Evolutionary conservation across 441 rosid species (phyloP).

Genomic region (Brassica balearica): DNA sequence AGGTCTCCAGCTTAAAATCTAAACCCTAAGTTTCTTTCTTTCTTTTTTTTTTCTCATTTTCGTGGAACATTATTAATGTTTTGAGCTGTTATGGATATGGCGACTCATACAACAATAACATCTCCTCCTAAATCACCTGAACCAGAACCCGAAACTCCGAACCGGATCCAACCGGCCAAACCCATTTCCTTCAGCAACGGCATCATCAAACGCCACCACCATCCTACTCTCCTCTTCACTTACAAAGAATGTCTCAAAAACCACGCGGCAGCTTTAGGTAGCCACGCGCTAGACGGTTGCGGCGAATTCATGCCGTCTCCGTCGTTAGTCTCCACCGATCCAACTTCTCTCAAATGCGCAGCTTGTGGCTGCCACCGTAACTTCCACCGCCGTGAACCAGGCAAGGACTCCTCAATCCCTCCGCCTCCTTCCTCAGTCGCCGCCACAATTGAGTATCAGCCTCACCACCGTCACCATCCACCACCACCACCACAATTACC

Average conservation of each 20-base stretch:
- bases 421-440: slow-evolving; percentile 33
- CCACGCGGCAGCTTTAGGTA: slow-evolving; percentile 81
- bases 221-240: slow-evolving; percentile 39
- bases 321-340: slow-evolving; percentile 63
- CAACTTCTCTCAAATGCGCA: slow-evolving; percentile 84
- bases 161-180: slow-evolving; percentile 66
- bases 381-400: slow-evolving; percentile 95
- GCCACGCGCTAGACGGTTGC: slow-evolving; percentile 90
- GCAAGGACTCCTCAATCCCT: slow-evolving; percentile 37
- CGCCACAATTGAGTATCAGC: slow-evolving; percentile 60
- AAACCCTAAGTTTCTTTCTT: slow-evolving; percentile 20
- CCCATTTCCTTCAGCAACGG: slow-evolving; percentile 72
- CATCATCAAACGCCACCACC: slow-evolving; percentile 69
- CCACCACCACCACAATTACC: slow-evolving; percentile 47
- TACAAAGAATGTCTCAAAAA: slow-evolving; percentile 86
- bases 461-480: slow-evolving; percentile 64
- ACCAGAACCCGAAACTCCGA: slow-evolving; percentile 60
- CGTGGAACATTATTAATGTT: slow-evolving; percentile 7
- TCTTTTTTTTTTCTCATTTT: not conserved
- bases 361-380: slow-evolving; percentile 98
- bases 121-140: slow-evolving; percentile 48
- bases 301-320: slow-evolving; percentile 97
- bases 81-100: slow-evolving; percentile 54
- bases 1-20: slow-evolving; percentile 28
- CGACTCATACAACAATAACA: slow-evolving; percentile 27